Percentiles rank a stretch among this genome's conserved stretches.
Conservation (phyloP, 495 filamentous ascomycete species). For the Hypomontagnella monticulosa region DNA sequence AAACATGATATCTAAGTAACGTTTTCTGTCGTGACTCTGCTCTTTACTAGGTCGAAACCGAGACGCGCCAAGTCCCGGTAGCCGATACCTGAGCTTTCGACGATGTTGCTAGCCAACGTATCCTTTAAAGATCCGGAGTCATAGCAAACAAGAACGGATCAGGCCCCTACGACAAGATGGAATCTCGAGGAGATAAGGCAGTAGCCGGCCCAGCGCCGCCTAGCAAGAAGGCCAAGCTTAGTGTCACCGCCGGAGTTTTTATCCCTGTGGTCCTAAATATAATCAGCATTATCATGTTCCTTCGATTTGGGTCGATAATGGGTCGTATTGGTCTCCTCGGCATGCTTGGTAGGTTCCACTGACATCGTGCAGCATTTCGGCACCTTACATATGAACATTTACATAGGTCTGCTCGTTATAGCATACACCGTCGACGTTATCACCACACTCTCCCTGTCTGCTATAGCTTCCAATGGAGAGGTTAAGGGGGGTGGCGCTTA, state of each 20-base stretch:
- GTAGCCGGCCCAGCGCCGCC: conserved; percentile 18
- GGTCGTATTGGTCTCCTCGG: conserved; percentile 82
- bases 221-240: conserved; percentile 66
- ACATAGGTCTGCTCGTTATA: conserved; percentile 71
- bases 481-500: conserved; percentile 90
- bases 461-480: conserved; percentile 90
- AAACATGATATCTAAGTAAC: not conserved
- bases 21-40: not conserved
- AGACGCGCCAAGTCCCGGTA: not conserved
- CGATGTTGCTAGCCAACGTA: not conserved
- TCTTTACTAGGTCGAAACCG: not conserved
- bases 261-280: conserved; percentile 88
- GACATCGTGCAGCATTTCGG: conserved; percentile 2
- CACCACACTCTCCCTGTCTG: conserved; percentile 86
- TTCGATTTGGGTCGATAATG: conserved; percentile 81
- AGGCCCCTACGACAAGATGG: conserved; percentile 23
- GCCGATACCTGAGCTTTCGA: not conserved
- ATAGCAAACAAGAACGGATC: not conserved
- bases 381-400: conserved; percentile 24
- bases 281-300: conserved; percentile 93
- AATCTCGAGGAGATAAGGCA: conserved; percentile 34
- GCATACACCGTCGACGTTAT: conserved; percentile 82
- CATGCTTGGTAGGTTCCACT: conserved; percentile 70
- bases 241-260: conserved; percentile 82
- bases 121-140: not conserved